phyloP scores from a whole-genome alignment of 441 rosid genomes.

The Euphorbia schlechtendalii region DNA sequence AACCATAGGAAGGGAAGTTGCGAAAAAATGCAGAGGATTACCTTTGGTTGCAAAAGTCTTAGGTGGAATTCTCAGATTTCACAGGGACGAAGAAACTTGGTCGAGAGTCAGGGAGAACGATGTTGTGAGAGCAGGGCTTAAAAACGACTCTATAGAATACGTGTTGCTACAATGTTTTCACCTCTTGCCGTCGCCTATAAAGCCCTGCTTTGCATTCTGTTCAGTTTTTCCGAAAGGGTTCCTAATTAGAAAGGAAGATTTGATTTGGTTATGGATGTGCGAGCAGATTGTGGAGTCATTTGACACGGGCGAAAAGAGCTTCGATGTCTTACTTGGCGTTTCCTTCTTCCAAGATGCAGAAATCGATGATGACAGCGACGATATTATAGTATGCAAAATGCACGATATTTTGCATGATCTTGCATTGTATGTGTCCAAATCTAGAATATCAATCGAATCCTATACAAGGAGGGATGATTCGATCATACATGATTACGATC shows the following conservation, averaged over 20 bases:
- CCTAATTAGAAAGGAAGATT: not conserved
- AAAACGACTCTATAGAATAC: not conserved
- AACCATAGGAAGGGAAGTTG: not conserved
- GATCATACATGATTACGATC: not conserved
- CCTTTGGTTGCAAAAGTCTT: not conserved
- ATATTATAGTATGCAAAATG: slow-evolving; percentile 22
- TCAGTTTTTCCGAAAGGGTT: slow-evolving; percentile 21
- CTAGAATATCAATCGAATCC: not conserved
- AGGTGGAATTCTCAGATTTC: not conserved
- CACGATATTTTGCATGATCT: slow-evolving; percentile 30
- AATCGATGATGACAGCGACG: slow-evolving; percentile 17
- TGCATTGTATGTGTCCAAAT: slow-evolving; percentile 16
- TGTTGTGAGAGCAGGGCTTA: not conserved
- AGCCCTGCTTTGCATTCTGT: slow-evolving; percentile 20
- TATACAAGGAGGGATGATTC: not conserved
- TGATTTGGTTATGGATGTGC: slow-evolving; percentile 25
- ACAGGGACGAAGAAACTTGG: not conserved
- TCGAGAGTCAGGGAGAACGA: not conserved
- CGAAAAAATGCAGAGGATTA: not conserved
- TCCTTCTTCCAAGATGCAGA: slow-evolving; percentile 25
- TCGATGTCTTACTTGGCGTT: slow-evolving; percentile 14
- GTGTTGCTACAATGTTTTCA: not conserved
- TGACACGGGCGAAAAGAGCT: slow-evolving; percentile 18
- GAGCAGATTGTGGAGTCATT: slow-evolving; percentile 17
- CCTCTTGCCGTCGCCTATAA: slow-evolving; percentile 13